Evolutionary conservation across 768 basidiomycete genomes (phyloP).

Genomic region (Suillus alpinus): DNA sequence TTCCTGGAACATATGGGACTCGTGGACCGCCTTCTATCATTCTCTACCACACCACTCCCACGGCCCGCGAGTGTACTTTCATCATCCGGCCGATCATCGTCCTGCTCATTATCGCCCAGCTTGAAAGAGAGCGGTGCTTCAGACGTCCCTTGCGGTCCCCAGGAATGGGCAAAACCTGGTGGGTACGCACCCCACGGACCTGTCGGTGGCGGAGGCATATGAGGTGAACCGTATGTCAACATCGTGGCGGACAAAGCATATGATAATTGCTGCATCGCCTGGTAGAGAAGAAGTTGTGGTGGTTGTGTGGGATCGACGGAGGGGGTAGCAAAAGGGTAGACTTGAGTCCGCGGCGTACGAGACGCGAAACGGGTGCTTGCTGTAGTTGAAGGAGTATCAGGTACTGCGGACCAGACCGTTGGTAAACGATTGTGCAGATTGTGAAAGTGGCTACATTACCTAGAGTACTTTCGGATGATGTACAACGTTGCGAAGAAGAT

Average conservation of each 20-base stretch:
- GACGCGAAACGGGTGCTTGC: conserved; percentile 1
- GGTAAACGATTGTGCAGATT: not conserved
- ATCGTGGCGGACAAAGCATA: conserved; percentile 35
- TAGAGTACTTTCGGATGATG: not conserved
- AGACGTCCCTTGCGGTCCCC: conserved; percentile 24
- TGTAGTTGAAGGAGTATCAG: not conserved
- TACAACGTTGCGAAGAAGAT: not conserved
- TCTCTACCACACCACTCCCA: conserved; percentile 24
- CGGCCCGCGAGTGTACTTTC: not conserved
- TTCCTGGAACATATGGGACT: conserved; percentile 14
- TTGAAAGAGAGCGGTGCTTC: conserved; percentile 52
- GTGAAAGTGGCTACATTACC: not conserved
- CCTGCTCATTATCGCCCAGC: conserved; percentile 31
- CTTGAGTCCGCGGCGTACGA: not conserved
- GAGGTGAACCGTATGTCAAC: conserved; percentile 17
- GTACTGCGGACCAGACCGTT: not conserved
- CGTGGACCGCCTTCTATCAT: conserved; percentile 6
- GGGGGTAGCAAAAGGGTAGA: conserved; percentile 24
- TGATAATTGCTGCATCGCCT: conserved; percentile 41
- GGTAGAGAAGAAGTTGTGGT: conserved; percentile 35
- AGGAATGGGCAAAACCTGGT: conserved; percentile 19
- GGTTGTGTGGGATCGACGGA: conserved; percentile 33
- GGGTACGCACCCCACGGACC: conserved; percentile 8
- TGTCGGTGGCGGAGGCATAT: not conserved
- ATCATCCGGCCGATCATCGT: conserved; percentile 5